Percentiles rank a stretch among this genome's conserved stretches.
Evolutionary conservation across 2,329 filamentous ascomycete genomes (phyloP).

Genomic region (Fusarium siculi): DNA sequence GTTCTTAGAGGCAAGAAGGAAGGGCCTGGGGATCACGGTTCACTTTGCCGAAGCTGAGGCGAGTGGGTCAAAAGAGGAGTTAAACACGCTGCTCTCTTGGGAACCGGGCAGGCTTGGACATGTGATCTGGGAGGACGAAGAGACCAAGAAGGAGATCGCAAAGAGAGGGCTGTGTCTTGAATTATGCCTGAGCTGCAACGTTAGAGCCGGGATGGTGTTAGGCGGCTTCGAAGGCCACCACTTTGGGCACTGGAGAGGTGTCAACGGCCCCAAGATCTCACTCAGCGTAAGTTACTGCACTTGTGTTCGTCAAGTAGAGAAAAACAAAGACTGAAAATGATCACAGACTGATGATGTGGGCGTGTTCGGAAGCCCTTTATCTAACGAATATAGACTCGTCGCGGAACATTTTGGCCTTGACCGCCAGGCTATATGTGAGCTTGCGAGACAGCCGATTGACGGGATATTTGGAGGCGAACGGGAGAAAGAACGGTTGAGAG

Average conservation of each 20-base stretch:
- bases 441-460: constrained; percentile 71
- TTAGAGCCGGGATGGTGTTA: constrained; percentile 76
- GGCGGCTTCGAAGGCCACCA: constrained; percentile 77
- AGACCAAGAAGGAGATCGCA: constrained; percentile 65
- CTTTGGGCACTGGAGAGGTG: constrained; percentile 77
- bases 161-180: constrained; percentile 72
- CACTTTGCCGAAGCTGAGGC: constrained; percentile 79
- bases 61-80: constrained; percentile 68
- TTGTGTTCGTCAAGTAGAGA: background rate
- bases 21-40: constrained; percentile 72
- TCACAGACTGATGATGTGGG: constrained; percentile 83
- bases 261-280: constrained; percentile 68
- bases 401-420: constrained; percentile 74
- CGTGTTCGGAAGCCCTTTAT: constrained; percentile 79
- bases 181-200: constrained; percentile 83
- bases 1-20: constrained; percentile 65
- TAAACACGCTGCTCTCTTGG: constrained; percentile 72
- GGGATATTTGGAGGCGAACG: constrained; percentile 73
- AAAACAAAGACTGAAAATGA: background rate
- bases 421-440: constrained; percentile 55
- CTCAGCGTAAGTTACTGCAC: constrained; percentile 69
- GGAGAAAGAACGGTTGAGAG: constrained; percentile 68
- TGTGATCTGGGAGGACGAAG: constrained; percentile 77
- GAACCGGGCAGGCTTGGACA: constrained; percentile 77
- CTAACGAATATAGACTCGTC: constrained; percentile 80